Conservation (phyloP, 768 basidiomycete genomes). For the Sarcodon aspratus region DNA sequence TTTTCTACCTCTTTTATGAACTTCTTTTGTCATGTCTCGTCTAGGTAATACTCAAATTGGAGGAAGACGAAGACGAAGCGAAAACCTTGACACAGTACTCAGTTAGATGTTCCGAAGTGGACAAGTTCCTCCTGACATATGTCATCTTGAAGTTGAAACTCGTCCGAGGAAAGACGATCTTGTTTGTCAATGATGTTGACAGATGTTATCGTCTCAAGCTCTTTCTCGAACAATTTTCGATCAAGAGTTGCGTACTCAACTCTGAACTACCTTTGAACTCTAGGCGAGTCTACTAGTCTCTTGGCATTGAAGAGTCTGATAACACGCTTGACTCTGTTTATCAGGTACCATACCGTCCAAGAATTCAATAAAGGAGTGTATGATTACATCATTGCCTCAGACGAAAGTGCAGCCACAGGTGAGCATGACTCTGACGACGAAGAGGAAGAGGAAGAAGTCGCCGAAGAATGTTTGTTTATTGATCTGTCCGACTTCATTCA, state of each 20-base stretch:
- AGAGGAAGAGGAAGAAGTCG: conserved; percentile 26
- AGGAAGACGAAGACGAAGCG: conserved; percentile 79
- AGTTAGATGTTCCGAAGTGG: conserved; percentile 80
- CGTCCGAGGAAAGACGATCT: conserved; percentile 89
- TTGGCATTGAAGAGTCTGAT: neutral
- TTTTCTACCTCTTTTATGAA: conserved; percentile 2
- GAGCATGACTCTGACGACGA: conserved; percentile 42
- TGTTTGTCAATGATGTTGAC: conserved; percentile 96
- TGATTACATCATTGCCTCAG: conserved; percentile 97
- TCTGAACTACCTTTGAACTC: conserved; percentile 94
- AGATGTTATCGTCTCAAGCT: conserved; percentile 91
- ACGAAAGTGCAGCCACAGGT: conserved; percentile 59
- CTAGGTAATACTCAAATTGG: conserved; percentile 77
- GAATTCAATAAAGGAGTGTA: conserved; percentile 99
- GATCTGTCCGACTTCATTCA: neutral
- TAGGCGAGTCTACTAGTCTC: conserved; percentile 33
- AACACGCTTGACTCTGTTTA: neutral
- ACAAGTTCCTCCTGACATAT: conserved; percentile 95
- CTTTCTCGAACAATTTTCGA: conserved; percentile 96
- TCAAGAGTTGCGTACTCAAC: conserved; percentile 93
- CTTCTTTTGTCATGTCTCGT: neutral
- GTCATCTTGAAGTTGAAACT: conserved; percentile 95
- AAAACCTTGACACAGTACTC: conserved; percentile 78
- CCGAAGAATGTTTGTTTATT: conserved; percentile 21
- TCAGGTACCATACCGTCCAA: conserved; percentile 90